phyloP scores from a whole-genome alignment of 495 filamentous ascomycete species.

The Talaromyces stipitatus region DNA sequence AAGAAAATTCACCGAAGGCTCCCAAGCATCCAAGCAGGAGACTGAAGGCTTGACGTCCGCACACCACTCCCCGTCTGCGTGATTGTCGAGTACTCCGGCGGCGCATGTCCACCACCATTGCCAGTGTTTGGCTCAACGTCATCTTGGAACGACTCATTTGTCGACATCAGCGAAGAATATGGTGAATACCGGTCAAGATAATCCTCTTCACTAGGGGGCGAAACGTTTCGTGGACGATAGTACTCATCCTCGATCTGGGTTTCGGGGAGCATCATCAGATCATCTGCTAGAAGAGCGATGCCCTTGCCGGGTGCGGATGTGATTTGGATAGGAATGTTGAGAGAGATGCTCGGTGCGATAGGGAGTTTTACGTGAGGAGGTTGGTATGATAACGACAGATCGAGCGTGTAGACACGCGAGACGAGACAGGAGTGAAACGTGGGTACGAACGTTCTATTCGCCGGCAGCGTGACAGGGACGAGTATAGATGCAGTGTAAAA shows the following conservation, averaged over 20 bases:
- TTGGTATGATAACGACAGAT: slow-evolving; percentile 56
- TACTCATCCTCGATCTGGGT: slow-evolving; percentile 30
- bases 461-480: slow-evolving; percentile 69
- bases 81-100: background rate
- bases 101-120: background rate
- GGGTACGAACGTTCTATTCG: slow-evolving; percentile 66
- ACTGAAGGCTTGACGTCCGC: background rate
- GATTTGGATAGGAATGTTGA: slow-evolving; percentile 76
- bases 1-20: background rate
- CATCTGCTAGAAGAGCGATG: background rate
- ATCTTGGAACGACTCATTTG: background rate
- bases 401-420: slow-evolving; percentile 69
- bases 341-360: slow-evolving; percentile 45
- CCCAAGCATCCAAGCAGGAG: background rate
- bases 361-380: slow-evolving; percentile 46
- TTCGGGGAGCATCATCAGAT: slow-evolving; percentile 22
- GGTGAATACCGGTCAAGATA: background rate
- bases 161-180: background rate
- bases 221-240: slow-evolving; percentile 29
- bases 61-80: background rate
- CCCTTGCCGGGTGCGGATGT: slow-evolving; percentile 18
- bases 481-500: slow-evolving; percentile 64
- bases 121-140: background rate
- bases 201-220: slow-evolving; percentile 7
- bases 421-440: slow-evolving; percentile 86